Evolutionary conservation across 768 basidiomycete genomes (phyloP).

Genomic region (Panellus pusillus): DNA sequence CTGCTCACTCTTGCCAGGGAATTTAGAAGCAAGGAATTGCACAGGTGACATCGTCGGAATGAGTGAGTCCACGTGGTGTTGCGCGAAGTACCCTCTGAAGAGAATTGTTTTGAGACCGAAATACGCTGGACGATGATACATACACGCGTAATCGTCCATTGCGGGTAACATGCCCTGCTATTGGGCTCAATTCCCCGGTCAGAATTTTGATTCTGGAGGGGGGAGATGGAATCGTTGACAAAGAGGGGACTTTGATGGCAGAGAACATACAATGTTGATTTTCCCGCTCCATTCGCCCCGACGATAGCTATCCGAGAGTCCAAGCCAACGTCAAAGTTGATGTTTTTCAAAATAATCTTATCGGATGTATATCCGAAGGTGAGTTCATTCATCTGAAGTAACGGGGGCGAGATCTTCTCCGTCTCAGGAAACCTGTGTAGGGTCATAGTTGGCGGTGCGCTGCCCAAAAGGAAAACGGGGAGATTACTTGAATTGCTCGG

Average conservation of each 20-base stretch:
- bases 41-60: constrained; percentile 86
- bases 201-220: constrained; percentile 80
- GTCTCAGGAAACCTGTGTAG: constrained; percentile 81
- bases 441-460: background rate
- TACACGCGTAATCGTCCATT: constrained; percentile 92
- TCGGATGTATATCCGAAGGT: constrained; percentile 85
- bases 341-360: constrained; percentile 69
- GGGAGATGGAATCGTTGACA: constrained; percentile 2
- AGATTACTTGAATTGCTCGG: constrained; percentile 82
- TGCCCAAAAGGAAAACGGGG: background rate
- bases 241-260: background rate
- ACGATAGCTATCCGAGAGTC: constrained; percentile 95
- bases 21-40: constrained; percentile 87
- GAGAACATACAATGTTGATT: constrained; percentile 79
- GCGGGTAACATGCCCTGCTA: constrained; percentile 78
- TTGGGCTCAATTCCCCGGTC: constrained; percentile 77
- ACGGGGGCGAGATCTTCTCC: constrained; percentile 95
- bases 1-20: constrained; percentile 94
- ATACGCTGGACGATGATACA: background rate
- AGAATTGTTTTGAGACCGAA: constrained; percentile 3
- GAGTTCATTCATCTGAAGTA: constrained; percentile 89
- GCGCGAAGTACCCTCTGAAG: constrained; percentile 85
- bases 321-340: constrained; percentile 91
- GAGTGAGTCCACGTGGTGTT: constrained; percentile 93
- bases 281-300: constrained; percentile 94